Conservation (phyloP, 441 rosid genomes). For the Daphne laureola region DNA sequence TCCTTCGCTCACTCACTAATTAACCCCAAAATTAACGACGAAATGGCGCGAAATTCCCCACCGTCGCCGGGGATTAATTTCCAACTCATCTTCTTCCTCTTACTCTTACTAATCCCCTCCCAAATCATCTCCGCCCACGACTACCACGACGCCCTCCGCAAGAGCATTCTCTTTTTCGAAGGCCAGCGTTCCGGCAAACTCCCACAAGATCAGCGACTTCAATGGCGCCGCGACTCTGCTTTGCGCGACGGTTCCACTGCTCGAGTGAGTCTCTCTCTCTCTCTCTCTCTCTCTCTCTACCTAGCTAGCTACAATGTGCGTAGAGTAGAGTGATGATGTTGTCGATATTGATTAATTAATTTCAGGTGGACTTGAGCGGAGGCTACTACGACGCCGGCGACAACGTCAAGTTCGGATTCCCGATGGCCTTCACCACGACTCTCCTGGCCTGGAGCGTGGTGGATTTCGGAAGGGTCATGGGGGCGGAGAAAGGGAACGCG, state of each 20-base stretch:
- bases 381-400: constrained; percentile 79
- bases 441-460: constrained; percentile 61
- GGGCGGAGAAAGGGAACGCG: constrained; percentile 47
- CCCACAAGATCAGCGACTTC: constrained; percentile 56
- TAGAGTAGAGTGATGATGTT: too few relatives aligned
- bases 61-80: constrained; percentile 15
- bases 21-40: constrained; percentile 2
- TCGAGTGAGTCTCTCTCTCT: too few relatives aligned
- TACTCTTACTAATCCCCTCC: constrained; percentile 19
- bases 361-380: constrained; percentile 55
- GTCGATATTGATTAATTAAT: background rate
- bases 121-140: constrained; percentile 28
- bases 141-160: constrained; percentile 50
- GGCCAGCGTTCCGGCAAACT: constrained; percentile 70
- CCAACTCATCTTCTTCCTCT: constrained; percentile 23
- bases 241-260: constrained; percentile 54
- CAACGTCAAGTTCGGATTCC: constrained; percentile 63
- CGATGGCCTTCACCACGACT: constrained; percentile 72
- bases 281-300: too few relatives aligned
- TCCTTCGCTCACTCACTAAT: constrained; percentile 11
- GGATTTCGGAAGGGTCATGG: constrained; percentile 60
- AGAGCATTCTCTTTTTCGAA: constrained; percentile 66
- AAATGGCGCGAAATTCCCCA: constrained; percentile 67
- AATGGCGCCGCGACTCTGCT: constrained; percentile 65
- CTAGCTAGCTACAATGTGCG: too few relatives aligned